phyloP scores from a whole-genome alignment of 306 rosid species.

The Herpetospermum pedunculosum region DNA sequence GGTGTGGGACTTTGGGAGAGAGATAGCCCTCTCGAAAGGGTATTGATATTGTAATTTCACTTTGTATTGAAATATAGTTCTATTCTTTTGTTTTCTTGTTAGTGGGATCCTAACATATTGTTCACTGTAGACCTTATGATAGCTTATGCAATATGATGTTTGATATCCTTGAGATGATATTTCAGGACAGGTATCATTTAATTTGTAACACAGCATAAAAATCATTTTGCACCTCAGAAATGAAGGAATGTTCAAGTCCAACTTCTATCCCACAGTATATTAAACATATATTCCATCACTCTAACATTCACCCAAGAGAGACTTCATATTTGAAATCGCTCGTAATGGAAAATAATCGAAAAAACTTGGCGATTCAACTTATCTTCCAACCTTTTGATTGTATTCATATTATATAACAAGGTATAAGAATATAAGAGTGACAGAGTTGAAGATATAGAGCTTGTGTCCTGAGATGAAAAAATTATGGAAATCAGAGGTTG shows the following conservation, averaged over 20 bases:
- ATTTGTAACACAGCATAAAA: background rate
- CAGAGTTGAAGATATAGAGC: background rate
- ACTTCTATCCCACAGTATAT: background rate
- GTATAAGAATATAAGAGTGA: background rate
- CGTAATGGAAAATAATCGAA: background rate
- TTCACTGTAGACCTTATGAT: background rate
- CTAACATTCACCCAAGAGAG: background rate
- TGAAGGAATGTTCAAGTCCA: background rate
- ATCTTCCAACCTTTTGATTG: background rate
- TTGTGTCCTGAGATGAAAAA: background rate
- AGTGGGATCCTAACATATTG: too few relatives aligned
- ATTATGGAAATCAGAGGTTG: background rate
- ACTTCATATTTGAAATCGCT: background rate
- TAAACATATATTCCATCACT: background rate
- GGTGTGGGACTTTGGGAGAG: too few relatives aligned
- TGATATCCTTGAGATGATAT: background rate
- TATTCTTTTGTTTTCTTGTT: too few relatives aligned
- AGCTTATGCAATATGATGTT: background rate
- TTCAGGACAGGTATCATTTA: background rate
- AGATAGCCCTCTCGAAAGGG: too few relatives aligned
- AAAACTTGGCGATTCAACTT: background rate
- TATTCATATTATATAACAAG: background rate
- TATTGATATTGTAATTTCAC: too few relatives aligned
- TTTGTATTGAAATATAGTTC: too few relatives aligned
- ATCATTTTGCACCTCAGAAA: background rate